Evolutionary conservation across 83 land plant genomes (phyloP).

Genomic region (Thuja plicata): DNA sequence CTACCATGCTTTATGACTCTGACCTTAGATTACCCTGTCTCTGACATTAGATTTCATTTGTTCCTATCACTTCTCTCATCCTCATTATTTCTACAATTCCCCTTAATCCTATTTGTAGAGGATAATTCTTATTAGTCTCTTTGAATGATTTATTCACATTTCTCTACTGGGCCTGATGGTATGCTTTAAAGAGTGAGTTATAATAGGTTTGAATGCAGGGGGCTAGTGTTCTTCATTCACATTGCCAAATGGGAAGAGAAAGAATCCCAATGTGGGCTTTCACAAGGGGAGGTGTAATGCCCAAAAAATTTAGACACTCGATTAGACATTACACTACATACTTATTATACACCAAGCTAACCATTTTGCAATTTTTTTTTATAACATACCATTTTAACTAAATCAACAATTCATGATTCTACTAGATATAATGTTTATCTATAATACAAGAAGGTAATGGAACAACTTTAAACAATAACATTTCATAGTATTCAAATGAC

Average conservation of each 20-base stretch:
- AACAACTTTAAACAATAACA: no score
- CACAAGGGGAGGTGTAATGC: no score
- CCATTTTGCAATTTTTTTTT: no score
- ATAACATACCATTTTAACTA: no score
- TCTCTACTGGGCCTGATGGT: background rate
- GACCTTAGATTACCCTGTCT: background rate
- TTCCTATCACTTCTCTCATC: background rate
- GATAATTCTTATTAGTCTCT: background rate
- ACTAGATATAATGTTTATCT: no score
- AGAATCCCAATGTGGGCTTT: no score
- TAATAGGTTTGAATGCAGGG: background rate
- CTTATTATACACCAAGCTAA: no score
- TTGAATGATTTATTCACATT: background rate
- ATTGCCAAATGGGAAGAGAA: background rate
- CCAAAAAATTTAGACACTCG: no score
- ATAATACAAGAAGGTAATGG: no score
- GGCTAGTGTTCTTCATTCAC: background rate
- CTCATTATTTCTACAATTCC: background rate
- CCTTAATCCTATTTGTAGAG: background rate
- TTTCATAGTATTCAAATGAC: no score
- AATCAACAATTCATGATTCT: no score
- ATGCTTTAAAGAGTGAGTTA: background rate
- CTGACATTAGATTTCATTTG: background rate
- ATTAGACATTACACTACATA: no score
- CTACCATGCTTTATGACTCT: conserved; percentile 45